These are phyloP conservation scores for Oryza punctata DNA, from an alignment of 176 grass and related monocot species.

Conservation along the genomic window DNA sequence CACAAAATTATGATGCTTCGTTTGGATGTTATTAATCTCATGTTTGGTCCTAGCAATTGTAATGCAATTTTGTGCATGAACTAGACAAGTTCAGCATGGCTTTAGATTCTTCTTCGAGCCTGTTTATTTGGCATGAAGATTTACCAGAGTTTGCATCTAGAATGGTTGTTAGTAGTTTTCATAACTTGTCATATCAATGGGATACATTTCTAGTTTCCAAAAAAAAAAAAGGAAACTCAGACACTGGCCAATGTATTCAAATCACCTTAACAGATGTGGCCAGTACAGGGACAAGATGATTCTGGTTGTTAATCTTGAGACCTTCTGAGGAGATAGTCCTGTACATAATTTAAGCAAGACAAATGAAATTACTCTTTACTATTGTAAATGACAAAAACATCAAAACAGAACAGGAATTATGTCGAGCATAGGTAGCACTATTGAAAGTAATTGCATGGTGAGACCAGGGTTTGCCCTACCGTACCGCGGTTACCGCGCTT, in stretches of 20 bases:
- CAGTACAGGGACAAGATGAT: conserved; percentile 82
- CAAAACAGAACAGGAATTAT: conserved; percentile 6
- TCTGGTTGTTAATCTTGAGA: conserved; percentile 90
- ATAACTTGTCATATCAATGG: background rate
- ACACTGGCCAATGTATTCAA: conserved; percentile 30
- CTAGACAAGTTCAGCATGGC: background rate
- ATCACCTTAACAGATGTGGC: conserved; percentile 90
- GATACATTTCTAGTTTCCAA: background rate
- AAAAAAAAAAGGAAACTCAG: background rate
- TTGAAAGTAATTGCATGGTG: background rate
- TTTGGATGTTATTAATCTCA: background rate
- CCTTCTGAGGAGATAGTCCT: conserved; percentile 73
- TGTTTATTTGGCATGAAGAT: background rate
- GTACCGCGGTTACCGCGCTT: too few species aligned
- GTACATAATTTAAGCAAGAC: conserved; percentile 21
- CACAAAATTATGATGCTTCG: background rate
- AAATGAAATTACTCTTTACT: background rate
- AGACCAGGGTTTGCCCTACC: too few species aligned
- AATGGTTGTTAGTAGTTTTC: background rate
- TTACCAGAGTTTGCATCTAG: background rate
- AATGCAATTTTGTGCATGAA: background rate
- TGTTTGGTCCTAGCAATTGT: background rate
- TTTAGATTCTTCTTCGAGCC: background rate
- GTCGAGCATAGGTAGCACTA: background rate
- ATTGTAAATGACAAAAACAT: background rate